Evolutionary conservation across 1,284 basidiomycete genomes (phyloP), one percentile per base, ranked within the genome.

Genomic region (Sanghuangporus weigelae): DNA sequence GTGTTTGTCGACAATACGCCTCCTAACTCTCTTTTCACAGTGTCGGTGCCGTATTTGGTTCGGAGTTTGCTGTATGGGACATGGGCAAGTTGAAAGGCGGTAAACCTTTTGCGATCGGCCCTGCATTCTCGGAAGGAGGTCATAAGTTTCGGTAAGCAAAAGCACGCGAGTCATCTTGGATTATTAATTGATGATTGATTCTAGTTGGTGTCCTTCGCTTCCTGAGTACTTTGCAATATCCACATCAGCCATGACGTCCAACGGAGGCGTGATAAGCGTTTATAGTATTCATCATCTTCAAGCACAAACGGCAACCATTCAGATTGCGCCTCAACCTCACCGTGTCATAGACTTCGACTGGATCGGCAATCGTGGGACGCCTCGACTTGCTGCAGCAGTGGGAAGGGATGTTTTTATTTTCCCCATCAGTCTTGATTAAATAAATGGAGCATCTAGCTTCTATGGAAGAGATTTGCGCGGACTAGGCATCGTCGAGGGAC

Each of bases 171-270:
- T 26, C 55, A 40, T 56, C 31, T 16, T 56, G 3, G 11, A 57
- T 5, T 54, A 61, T 36, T 2, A n/a, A 46, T 39, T 58, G 38
- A 38, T 36, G 38, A 38, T 40, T 68, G 59, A 54, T 35, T 57
- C 31, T 66, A 90, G 89, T 60, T 92, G 90, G 90, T 91, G 86
- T 68, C 83, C 81, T n/a, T 86, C 86, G 6, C 83, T 82, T 70
- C 81, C 87, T 5, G 85, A 89, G 61, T 85, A 86, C 69, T 92
- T 92, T 73, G 90, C 87, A 38, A 83, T 91, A 59, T 86, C 88
- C 4, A 79, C 85, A 16, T 78, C 81, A 68, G 81, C 81, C 10
- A 78, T 84, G 16, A 60, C 67, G 23, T 73, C 74, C 36, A 81
- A 77, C 64, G 90, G 89, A 60, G 90, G 89, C 35, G 74, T 83